Percentiles rank a stretch among this genome's conserved stretches.
Conservation (phyloP, 345 rosid species). For the Ceriops decandra region DNA sequence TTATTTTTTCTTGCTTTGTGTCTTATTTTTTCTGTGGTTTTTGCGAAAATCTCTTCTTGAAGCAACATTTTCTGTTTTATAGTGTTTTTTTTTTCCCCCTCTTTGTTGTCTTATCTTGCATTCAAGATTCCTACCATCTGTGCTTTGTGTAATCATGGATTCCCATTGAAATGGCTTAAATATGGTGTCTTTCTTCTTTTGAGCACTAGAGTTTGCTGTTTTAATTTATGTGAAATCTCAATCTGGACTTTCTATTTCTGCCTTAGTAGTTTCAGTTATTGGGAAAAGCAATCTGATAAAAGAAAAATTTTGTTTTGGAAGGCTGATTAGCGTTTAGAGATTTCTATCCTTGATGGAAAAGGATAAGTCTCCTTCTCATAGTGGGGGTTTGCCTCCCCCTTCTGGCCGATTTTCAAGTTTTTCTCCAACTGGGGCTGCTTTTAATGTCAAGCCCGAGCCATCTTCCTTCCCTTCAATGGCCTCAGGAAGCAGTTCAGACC, state of each 20-base stretch:
- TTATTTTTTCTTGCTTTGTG: not conserved
- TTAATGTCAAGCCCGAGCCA: constrained; percentile 51
- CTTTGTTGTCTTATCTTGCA: not conserved
- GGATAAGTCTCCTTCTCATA: constrained; percentile 48
- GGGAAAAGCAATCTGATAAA: not conserved
- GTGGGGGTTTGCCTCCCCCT: constrained; percentile 54
- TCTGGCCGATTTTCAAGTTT: constrained; percentile 53
- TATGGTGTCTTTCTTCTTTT: not conserved
- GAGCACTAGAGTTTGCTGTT: not conserved
- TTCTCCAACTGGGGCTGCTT: constrained; percentile 40
- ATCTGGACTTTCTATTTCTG: not conserved
- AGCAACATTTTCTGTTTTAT: not conserved
- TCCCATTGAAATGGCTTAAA: no score
- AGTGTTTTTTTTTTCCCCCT: not conserved
- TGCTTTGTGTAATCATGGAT: no score
- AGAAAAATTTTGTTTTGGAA: not conserved
- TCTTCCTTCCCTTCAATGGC: constrained; percentile 41
- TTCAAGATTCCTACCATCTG: not conserved
- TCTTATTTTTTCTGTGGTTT: not conserved
- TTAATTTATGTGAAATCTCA: not conserved
- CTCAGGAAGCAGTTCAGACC: constrained; percentile 39
- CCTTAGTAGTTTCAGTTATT: not conserved
- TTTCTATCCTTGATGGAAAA: constrained; percentile 50
- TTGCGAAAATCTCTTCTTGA: not conserved
- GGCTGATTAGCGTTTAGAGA: constrained; percentile 8